Percentiles rank a stretch among this genome's conserved stretches.
phyloP scores from a whole-genome alignment of 2,329 filamentous ascomycete species.

The Metarhizium humberi region DNA sequence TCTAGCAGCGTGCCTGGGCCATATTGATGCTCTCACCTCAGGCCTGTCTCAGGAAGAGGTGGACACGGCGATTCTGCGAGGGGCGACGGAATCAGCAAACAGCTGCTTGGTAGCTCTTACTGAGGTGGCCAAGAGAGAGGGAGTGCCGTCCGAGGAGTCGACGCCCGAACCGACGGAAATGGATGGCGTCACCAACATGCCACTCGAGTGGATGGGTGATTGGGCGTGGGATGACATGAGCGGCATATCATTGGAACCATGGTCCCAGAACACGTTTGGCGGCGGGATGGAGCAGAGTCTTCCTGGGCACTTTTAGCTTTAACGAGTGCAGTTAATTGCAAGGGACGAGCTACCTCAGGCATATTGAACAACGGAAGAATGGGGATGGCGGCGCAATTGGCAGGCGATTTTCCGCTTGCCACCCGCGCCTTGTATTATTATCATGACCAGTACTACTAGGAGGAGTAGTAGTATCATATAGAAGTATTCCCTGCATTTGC shows the following conservation, averaged over 20 bases:
- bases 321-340: too few relatives aligned
- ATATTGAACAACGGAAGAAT: too few relatives aligned
- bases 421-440: too few relatives aligned
- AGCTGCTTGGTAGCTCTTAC: slow-evolving; percentile 23
- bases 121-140: slow-evolving; percentile 21
- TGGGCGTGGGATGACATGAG: slow-evolving; percentile 18
- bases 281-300: background rate
- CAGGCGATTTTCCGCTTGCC: too few relatives aligned
- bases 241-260: slow-evolving; percentile 10
- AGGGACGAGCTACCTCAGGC: too few relatives aligned
- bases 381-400: too few relatives aligned
- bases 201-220: slow-evolving; percentile 17
- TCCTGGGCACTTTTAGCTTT: background rate
- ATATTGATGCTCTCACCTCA: slow-evolving; percentile 24
- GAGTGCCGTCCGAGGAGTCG: slow-evolving; percentile 8
- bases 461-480: too few relatives aligned
- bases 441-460: too few relatives aligned
- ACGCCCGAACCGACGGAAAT: slow-evolving; percentile 5
- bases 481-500: too few relatives aligned
- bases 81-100: slow-evolving; percentile 15
- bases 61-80: slow-evolving; percentile 20
- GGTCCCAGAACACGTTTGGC: background rate
- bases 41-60: slow-evolving; percentile 19
- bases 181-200: slow-evolving; percentile 6
- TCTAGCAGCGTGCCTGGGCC: slow-evolving; percentile 18